Percentiles rank a stretch among this genome's conserved stretches.
Conservation (phyloP, 441 rosid genomes). For the Aleurites moluccanus region DNA sequence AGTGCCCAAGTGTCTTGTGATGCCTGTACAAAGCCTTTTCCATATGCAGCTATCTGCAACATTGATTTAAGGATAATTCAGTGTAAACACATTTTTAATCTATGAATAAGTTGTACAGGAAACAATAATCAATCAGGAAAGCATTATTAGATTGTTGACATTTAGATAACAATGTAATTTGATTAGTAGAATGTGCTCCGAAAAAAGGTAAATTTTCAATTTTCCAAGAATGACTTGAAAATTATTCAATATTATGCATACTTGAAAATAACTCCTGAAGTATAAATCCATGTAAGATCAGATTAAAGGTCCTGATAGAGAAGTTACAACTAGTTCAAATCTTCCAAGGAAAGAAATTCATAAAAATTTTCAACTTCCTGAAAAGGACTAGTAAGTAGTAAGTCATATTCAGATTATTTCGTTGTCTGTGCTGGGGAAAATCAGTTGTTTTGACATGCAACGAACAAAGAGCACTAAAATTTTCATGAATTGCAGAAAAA, state of each 20-base stretch:
- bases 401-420: slow-evolving; percentile 6
- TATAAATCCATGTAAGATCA: not conserved
- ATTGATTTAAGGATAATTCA: not conserved
- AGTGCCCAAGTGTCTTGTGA: slow-evolving; percentile 90
- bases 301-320: not conserved
- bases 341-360: not conserved
- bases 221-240: not conserved
- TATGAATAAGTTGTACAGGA: not conserved
- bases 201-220: not conserved
- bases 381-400: slow-evolving; percentile 15
- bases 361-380: not conserved
- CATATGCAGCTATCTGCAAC: slow-evolving; percentile 82
- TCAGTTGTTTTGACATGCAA: not conserved
- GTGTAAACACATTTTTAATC: not conserved
- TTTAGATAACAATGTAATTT: too few relatives aligned
- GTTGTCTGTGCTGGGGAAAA: not conserved
- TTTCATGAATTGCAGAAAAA: not conserved
- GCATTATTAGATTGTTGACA: not conserved
- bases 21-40: slow-evolving; percentile 88
- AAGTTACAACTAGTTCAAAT: slow-evolving; percentile 8
- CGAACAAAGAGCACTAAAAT: not conserved
- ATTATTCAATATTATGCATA: not conserved
- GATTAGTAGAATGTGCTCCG: too few relatives aligned
- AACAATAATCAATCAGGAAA: not conserved
- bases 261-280: not conserved